Conservation (phyloP, 805 yeast species). For the Metschnikowia proteae region DNA sequence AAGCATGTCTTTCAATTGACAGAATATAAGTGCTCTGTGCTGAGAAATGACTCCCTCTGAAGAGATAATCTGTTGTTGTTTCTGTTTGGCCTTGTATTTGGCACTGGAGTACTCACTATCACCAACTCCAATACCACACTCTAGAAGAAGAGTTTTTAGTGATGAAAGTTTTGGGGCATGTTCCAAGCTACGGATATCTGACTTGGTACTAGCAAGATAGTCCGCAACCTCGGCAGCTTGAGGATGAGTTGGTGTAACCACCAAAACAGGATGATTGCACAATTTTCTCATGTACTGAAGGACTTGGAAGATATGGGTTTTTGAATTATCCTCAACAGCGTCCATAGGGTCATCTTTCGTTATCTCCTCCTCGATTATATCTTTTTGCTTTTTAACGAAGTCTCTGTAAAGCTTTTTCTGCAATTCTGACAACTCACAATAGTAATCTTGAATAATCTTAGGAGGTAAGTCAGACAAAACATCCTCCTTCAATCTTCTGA, state of each 20-base stretch:
- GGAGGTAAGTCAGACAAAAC: constrained; percentile 96
- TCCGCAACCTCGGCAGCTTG: constrained; percentile 64
- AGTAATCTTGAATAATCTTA: constrained; percentile 95
- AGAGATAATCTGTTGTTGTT: constrained; percentile 36
- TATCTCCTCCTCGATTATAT: constrained; percentile 62
- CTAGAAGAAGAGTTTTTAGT: constrained; percentile 70
- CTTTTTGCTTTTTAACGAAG: constrained; percentile 82
- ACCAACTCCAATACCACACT: constrained; percentile 82
- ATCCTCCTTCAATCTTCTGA: constrained; percentile 93
- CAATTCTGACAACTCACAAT: constrained; percentile 89
- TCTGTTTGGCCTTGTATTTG: constrained; percentile 24
- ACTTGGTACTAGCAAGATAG: constrained; percentile 54
- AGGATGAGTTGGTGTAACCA: constrained; percentile 78
- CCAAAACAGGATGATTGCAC: constrained; percentile 95
- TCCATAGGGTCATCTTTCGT: constrained; percentile 28
- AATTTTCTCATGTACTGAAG: constrained; percentile 94
- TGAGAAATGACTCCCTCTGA: constrained; percentile 78
- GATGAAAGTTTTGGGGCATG: constrained; percentile 92
- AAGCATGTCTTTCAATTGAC: constrained; percentile 96
- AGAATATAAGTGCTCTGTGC: constrained; percentile 91
- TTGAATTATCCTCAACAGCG: constrained; percentile 46
- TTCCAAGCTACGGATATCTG: constrained; percentile 63
- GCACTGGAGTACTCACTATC: constrained; percentile 33
- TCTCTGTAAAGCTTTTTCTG: constrained; percentile 86
- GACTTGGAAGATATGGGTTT: constrained; percentile 95